phyloP scores from a whole-genome alignment of 768 basidiomycete genomes.

The Termitomyces sp. region DNA sequence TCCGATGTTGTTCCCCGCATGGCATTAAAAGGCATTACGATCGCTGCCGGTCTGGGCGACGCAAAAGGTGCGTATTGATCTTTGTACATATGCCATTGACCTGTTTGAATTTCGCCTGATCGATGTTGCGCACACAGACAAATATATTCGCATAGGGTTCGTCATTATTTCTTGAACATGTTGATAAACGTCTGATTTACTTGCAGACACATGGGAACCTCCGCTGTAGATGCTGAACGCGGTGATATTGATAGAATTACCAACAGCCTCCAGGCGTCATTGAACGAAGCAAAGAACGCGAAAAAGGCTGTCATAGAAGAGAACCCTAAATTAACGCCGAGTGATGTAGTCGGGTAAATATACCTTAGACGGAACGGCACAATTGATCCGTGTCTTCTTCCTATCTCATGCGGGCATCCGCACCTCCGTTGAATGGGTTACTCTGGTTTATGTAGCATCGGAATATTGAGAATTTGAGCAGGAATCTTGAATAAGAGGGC shows the following conservation, averaged over 20 bases:
- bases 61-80: conserved; percentile 51
- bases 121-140: conserved; percentile 35
- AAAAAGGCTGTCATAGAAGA: conserved; percentile 10
- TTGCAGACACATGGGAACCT: conserved; percentile 80
- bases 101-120: not conserved
- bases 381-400: conserved; percentile 7
- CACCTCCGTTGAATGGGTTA: not conserved
- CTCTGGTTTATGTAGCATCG: not conserved
- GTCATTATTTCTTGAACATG: conserved; percentile 14
- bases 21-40: conserved; percentile 60
- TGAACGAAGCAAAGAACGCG: conserved; percentile 28
- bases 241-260: conserved; percentile 71
- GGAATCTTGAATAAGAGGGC: not conserved
- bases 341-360: not conserved
- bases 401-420: conserved; percentile 7
- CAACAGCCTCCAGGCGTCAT: conserved; percentile 46
- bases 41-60: conserved; percentile 76
- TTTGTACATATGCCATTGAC: not conserved
- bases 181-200: not conserved
- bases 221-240: conserved; percentile 58
- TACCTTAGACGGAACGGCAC: conserved; percentile 7
- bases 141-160: conserved; percentile 79
- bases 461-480: not conserved
- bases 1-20: conserved; percentile 69
- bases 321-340: not conserved